A percentile compares a stretch with the other conserved stretches of the same genome.
These are phyloP conservation scores for Bruguiera hainesii DNA, from an alignment of 441 rosid species.

Conservation along the genomic window DNA sequence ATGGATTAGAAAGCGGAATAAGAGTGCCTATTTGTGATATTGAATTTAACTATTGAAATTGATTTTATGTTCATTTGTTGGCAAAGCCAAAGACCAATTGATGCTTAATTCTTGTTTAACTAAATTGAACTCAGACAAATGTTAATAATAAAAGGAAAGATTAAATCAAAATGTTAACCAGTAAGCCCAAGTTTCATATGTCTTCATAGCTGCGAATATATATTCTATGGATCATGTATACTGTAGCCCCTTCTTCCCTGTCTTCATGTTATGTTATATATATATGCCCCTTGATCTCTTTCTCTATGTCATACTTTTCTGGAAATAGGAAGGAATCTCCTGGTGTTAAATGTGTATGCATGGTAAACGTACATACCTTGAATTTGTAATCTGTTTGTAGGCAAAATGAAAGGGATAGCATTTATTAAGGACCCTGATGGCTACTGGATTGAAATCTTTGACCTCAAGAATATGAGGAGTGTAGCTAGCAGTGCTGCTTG, in stretches of 20 bases:
- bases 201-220: no score
- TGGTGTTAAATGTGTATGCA: neutral
- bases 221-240: no score
- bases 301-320: no score
- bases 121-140: neutral
- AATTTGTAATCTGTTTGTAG: slow-evolving; percentile 33
- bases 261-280: no score
- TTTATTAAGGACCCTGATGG: slow-evolving; percentile 98
- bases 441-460: slow-evolving; percentile 95
- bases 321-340: neutral
- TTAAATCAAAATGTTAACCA: no score
- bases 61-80: neutral
- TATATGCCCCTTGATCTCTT: no score
- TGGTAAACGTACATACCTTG: slow-evolving; percentile 1
- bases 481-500: slow-evolving; percentile 35
- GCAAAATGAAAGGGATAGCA: slow-evolving; percentile 82
- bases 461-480: slow-evolving; percentile 52
- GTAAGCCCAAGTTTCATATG: no score
- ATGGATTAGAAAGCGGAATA: no score
- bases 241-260: no score
- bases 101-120: neutral
- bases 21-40: neutral
- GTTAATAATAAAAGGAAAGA: neutral
- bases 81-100: neutral
- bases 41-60: neutral